These are phyloP conservation scores for Pholiota microspora DNA, from an alignment of 768 basidiomycete genomes.

Conservation along the genomic window DNA sequence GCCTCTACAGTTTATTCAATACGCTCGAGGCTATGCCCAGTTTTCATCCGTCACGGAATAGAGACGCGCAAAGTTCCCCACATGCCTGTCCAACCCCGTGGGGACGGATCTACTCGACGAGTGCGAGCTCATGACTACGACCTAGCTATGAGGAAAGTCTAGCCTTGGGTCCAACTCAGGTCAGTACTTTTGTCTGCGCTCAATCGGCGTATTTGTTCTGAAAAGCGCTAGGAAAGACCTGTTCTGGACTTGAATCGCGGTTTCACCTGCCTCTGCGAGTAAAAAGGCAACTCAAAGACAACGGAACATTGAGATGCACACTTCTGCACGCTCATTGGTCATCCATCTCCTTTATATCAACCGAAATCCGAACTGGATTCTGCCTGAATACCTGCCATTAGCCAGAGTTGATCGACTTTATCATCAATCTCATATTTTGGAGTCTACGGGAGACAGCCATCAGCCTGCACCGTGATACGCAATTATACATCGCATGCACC, in stretches of 20 bases:
- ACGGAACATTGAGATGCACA: not conserved
- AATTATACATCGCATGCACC: not conserved
- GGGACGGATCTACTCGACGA: not conserved
- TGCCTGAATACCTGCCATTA: not conserved
- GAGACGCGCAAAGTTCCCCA: too few relatives aligned
- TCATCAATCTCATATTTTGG: too few relatives aligned
- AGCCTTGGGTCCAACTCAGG: too few relatives aligned
- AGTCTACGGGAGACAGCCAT: too few relatives aligned
- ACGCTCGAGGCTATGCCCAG: not conserved
- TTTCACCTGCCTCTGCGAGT: not conserved
- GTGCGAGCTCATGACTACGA: not conserved
- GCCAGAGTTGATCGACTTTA: too few relatives aligned
- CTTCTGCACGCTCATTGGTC: not conserved
- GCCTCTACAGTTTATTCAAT: too few relatives aligned
- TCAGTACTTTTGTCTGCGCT: not conserved
- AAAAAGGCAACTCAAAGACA: not conserved
- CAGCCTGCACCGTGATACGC: too few relatives aligned
- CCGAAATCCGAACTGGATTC: not conserved
- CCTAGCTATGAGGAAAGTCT: not conserved
- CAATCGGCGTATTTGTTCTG: not conserved
- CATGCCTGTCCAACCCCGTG: not conserved
- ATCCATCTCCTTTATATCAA: not conserved
- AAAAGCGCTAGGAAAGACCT: not conserved
- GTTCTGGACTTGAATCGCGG: not conserved
- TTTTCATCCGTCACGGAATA: too few relatives aligned